Conservation (phyloP, 495 filamentous ascomycete species). For the Penicillium fimorum region DNA sequence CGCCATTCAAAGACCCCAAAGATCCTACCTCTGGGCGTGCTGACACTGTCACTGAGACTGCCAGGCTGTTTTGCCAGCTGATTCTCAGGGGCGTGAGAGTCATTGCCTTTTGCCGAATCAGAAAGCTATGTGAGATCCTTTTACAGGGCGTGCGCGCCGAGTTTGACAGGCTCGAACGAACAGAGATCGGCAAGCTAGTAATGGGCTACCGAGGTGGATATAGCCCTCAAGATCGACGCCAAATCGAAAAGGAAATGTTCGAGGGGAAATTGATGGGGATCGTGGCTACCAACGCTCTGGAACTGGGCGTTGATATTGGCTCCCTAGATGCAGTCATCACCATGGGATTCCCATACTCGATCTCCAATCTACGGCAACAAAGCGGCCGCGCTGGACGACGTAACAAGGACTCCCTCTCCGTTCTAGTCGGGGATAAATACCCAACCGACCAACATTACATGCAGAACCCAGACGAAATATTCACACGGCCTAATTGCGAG, state of each 20-base stretch:
- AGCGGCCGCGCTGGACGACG: slow-evolving; percentile 88
- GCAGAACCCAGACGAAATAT: slow-evolving; percentile 95
- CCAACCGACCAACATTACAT: slow-evolving; percentile 96
- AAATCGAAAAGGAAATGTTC: slow-evolving; percentile 96
- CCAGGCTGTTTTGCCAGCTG: slow-evolving; percentile 85
- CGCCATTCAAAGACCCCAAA: slow-evolving; percentile 85
- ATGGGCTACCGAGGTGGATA: slow-evolving; percentile 98
- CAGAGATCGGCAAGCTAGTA: slow-evolving; percentile 72
- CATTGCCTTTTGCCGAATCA: slow-evolving; percentile 89
- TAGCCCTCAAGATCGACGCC: slow-evolving; percentile 85
- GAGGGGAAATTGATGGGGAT: slow-evolving; percentile 92
- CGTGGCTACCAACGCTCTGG: slow-evolving; percentile 88
- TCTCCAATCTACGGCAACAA: slow-evolving; percentile 91
- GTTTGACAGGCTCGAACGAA: slow-evolving; percentile 65
- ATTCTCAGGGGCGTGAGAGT: slow-evolving; percentile 84
- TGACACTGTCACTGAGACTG: slow-evolving; percentile 77
- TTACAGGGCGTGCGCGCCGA: slow-evolving; percentile 78
- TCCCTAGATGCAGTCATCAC: slow-evolving; percentile 93
- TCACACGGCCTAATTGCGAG: slow-evolving; percentile 84
- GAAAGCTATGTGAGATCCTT: slow-evolving; percentile 84
- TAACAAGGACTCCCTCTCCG: slow-evolving; percentile 90
- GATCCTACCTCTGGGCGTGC: slow-evolving; percentile 86
- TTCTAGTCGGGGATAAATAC: slow-evolving; percentile 89
- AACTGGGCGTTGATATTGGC: slow-evolving; percentile 94
- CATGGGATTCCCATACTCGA: slow-evolving; percentile 91